phyloP scores from a whole-genome alignment of 768 basidiomycete genomes.

The Amylocystis lapponica region DNA sequence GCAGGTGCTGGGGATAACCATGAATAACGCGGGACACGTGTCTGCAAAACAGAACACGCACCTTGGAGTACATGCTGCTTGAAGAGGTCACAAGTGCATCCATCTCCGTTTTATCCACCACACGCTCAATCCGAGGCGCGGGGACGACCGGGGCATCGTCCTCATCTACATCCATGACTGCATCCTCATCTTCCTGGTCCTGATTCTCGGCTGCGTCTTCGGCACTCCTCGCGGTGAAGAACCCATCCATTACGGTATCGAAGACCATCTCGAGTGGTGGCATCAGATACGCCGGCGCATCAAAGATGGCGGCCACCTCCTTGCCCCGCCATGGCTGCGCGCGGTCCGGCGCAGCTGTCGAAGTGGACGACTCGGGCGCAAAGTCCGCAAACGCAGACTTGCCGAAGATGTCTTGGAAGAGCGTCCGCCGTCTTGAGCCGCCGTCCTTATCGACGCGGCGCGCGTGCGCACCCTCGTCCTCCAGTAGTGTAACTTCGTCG shows the following conservation, averaged over 20 bases:
- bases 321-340: constrained; percentile 33
- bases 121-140: constrained; percentile 25
- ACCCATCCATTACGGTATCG: constrained; percentile 50
- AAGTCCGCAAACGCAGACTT: constrained; percentile 53
- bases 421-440: constrained; percentile 40
- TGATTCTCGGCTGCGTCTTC: constrained; percentile 12
- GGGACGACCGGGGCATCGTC: constrained; percentile 8
- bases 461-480: constrained; percentile 39
- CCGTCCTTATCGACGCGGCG: constrained; percentile 29
- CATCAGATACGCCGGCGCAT: constrained; percentile 68
- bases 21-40: neutral
- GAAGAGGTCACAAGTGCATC: constrained; percentile 60
- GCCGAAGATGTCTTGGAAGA: constrained; percentile 93
- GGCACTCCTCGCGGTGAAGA: constrained; percentile 31
- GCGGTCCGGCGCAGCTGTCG: constrained; percentile 14
- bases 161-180: constrained; percentile 26
- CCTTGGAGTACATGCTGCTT: constrained; percentile 41
- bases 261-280: constrained; percentile 72
- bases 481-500: constrained; percentile 39
- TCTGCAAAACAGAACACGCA: constrained; percentile 9
- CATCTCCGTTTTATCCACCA: constrained; percentile 53
- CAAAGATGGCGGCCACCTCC: constrained; percentile 46
- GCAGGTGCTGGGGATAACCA: constrained; percentile 4
- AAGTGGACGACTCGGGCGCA: constrained; percentile 12
- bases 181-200: constrained; percentile 18